Evolutionary conservation across 2,329 filamentous ascomycete genomes (phyloP), one percentile per base, ranked within the genome.

Genomic region (Macrophomina tecta): DNA sequence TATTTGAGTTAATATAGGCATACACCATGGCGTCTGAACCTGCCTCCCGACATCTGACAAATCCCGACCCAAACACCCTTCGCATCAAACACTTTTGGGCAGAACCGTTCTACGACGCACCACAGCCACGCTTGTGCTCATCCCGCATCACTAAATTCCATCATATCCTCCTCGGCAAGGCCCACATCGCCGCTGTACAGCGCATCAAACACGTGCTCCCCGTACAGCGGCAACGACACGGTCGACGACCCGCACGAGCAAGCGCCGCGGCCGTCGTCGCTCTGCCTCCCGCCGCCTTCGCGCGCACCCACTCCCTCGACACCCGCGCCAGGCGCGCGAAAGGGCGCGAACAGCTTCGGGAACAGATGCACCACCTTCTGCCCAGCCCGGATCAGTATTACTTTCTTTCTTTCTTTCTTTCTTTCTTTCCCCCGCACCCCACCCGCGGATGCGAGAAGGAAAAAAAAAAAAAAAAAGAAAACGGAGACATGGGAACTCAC

Each of bases 131-230:
- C 23, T 2, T 23, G 23, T 23, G 23, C 3, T 23, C 45, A 18
- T 5, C 14, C 45, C n/a, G 2, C 45, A 8, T 11, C 18, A 11
- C 6, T 1, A 7, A 48, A 48, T n/a, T n/a, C 18, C n/a, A 48
- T 5, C 2, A 18, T 3, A 32, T 53, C 51, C 8, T 53, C 51
- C 1, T 9, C 2, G 9, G 51, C 14, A 2, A 53, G 51, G 51
- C 30, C 7, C 4, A 40, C 14, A 9, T 56, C 52, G 30, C 52
- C 52, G 16, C 30, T 3, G 16, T 56, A 56, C 32, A 40, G 32
- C 2, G 32, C 18, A 23, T 56, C 52, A 56, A 56, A 56, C 32
- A 56, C 32, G 16, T 56, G 52, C 9, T 56, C 52, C 30, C 52
- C 52, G 28, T 56, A 56, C 1, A 40, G 7, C 5, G 52, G 52